Evolutionary conservation across 441 rosid species (phyloP).

Genomic region (Macaranga tanarius): DNA sequence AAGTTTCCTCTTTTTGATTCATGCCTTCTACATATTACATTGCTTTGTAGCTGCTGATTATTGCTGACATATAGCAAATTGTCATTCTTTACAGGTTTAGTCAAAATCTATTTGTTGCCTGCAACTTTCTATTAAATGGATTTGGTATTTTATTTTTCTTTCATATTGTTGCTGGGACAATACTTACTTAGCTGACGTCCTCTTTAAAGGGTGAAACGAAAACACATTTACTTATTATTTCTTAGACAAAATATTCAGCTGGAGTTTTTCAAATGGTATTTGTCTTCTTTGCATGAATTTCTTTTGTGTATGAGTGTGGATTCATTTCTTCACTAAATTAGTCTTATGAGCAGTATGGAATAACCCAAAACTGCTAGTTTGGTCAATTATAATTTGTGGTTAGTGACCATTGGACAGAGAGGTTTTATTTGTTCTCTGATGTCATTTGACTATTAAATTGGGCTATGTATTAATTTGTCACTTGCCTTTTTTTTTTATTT

Average conservation of each 20-base stretch:
- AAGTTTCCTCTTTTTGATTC: neutral
- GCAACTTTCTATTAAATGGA: neutral
- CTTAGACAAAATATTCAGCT: neutral
- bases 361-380: neutral
- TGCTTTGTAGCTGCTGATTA: neutral
- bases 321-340: neutral
- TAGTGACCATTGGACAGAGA: neutral
- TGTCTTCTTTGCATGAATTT: neutral
- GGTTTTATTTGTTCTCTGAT: neutral
- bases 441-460: neutral
- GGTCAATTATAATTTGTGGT: neutral
- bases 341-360: neutral
- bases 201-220: neutral
- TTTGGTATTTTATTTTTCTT: neutral
- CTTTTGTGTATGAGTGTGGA: neutral
- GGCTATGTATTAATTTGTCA: neutral
- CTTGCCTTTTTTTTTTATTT: neutral
- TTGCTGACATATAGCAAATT: neutral
- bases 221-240: neutral
- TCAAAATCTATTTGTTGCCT: neutral
- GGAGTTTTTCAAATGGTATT: neutral
- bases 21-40: neutral
- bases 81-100: neutral
- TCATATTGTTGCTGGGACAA: neutral
- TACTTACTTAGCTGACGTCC: slow-evolving; percentile 6